A percentile compares a stretch with the other conserved stretches of the same genome.
phyloP scores from a whole-genome alignment of 2,329 filamentous ascomycete species.

The Aspergillus sp. region DNA sequence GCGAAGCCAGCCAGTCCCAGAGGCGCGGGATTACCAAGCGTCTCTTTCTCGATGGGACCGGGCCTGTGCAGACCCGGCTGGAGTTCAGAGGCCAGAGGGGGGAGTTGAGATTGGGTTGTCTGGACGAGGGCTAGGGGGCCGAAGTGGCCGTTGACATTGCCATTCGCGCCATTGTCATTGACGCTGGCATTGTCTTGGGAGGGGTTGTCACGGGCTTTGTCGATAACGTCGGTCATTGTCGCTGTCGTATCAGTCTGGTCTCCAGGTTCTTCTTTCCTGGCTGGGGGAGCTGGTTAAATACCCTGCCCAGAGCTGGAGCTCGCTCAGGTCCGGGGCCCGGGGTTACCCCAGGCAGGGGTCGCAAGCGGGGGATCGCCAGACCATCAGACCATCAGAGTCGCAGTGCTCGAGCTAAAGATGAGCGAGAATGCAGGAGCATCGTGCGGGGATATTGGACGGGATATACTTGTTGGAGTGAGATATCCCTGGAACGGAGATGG shows the following conservation, averaged over 20 bases:
- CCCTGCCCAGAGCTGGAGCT: no score
- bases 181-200: not conserved
- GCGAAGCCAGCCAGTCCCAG: slow-evolving; percentile 66
- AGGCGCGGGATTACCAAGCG: slow-evolving; percentile 67
- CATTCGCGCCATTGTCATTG: not conserved
- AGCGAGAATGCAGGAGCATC: no score
- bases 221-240: not conserved
- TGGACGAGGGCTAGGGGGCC: slow-evolving; percentile 38
- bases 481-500: no score
- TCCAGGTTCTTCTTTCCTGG: not conserved
- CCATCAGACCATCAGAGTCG: no score
- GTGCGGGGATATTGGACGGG: no score
- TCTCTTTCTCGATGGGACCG: slow-evolving; percentile 44
- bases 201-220: not conserved
- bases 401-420: no score
- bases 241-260: not conserved
- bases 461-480: no score
- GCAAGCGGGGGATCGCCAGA: no score
- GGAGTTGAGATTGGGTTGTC: slow-evolving; percentile 33
- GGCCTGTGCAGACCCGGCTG: slow-evolving; percentile 57
- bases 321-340: no score
- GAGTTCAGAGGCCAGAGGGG: slow-evolving; percentile 59
- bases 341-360: no score
- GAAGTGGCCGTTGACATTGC: slow-evolving; percentile 11
- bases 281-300: not conserved